Evolutionary conservation across 345 rosid genomes (phyloP), one percentile per base, ranked within the genome.

Genomic region (Stellera chamaejasme): DNA sequence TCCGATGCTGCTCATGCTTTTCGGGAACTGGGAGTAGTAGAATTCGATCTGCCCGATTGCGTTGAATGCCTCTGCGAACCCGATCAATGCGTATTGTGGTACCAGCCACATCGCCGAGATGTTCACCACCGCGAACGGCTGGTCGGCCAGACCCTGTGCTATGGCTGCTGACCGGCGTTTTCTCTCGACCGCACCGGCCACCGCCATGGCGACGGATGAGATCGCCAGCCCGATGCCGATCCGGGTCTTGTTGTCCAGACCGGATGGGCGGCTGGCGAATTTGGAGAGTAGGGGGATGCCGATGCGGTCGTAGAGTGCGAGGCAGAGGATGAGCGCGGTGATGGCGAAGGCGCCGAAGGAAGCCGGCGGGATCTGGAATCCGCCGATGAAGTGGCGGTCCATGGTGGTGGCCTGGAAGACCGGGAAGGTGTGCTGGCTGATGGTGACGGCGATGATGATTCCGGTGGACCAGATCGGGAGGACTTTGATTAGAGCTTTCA

Each of bases 1-100:
- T 16, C 66, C 85, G 10, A 83, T 68, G 63, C 79, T 76, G 0
- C 77, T 43, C 90, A 83, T 80, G 23, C 72, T 64, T 68, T 70
- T 80, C 0, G 83, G 83, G 42, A 83, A 74, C 59, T 80, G 77
- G 3, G 83, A 67, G 63, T 76, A 83, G 36, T 72, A 83, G 44
- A 80, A 83, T 50, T 83, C 80, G 3, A 77, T 66, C 32, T 77
- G 90, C 27, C 82, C 82, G 9, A 80, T 80, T 11, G 72, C 77
- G 43, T 64, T 74, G 10, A 80, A 65, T 1, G 66, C 85, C 66
- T 82, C 81, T 0, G 75, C 79, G 14, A 80, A 10, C n/a, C 85
- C 85, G 0, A 14, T 16, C 5, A 83, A 64, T 67, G 70, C 53
- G 27, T 79, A 26, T 16, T 82, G 78, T 6, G 77, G 76, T 36